Conservation (phyloP, 2,329 filamentous ascomycete species). For the Stemphylium vesicarium region DNA sequence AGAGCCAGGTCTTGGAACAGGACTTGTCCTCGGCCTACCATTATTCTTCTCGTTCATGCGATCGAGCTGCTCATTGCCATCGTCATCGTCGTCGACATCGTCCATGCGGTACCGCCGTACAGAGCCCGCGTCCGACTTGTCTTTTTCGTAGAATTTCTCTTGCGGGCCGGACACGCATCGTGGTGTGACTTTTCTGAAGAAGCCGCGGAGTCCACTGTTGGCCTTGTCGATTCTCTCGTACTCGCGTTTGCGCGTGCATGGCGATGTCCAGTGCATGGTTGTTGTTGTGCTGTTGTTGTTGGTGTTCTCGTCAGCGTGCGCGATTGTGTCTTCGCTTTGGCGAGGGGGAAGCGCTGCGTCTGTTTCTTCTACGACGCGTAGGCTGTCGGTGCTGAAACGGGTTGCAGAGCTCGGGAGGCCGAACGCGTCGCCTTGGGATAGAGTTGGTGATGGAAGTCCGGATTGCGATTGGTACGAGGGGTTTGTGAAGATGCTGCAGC, state of each 20-base stretch:
- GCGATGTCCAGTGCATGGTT: constrained; percentile 49
- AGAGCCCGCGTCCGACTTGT: constrained; percentile 44
- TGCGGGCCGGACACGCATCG: constrained; percentile 42
- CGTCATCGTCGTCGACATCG: constrained; percentile 18
- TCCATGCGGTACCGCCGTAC: constrained; percentile 48
- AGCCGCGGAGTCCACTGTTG: constrained; percentile 46
- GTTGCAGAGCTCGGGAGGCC: constrained; percentile 13
- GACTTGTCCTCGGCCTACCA: constrained; percentile 19
- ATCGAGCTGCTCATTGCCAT: constrained; percentile 16
- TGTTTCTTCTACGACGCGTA: constrained; percentile 16
- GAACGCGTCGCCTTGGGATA: constrained; percentile 25
- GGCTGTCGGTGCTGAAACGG: constrained; percentile 28
- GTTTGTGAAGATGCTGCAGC: constrained; percentile 45
- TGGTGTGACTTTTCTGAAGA: constrained; percentile 41
- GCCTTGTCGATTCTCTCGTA: constrained; percentile 48
- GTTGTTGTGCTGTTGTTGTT: constrained; percentile 24
- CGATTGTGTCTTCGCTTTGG: constrained; percentile 25
- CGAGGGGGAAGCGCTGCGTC: constrained; percentile 11
- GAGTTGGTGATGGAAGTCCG: constrained; percentile 27
- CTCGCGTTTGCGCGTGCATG: constrained; percentile 41
- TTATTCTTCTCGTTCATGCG: constrained; percentile 28
- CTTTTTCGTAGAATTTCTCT: constrained; percentile 47
- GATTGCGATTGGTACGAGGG: constrained; percentile 36
- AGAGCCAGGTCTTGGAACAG: constrained; percentile 15
- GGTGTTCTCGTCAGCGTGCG: neutral